Evolutionary conservation across 2,329 filamentous ascomycete species (phyloP).

Genomic region (Paecilomyces sp.): DNA sequence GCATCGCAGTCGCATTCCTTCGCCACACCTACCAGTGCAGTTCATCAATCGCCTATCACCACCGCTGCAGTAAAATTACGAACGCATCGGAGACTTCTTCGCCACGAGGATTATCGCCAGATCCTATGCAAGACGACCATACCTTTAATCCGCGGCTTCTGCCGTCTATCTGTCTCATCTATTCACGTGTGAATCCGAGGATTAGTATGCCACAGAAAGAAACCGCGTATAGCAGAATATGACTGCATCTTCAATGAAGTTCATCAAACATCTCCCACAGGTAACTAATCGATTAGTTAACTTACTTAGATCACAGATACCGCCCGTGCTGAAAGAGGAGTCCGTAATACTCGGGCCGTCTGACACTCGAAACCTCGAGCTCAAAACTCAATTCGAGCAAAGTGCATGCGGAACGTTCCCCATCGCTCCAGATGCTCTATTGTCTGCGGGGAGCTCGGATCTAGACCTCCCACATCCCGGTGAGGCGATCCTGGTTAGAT

Average conservation of each 20-base stretch:
- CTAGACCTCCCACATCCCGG: neutral
- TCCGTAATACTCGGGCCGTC: neutral
- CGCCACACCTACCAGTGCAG: neutral
- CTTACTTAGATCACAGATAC: too few relatives aligned
- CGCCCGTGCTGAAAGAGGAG: neutral
- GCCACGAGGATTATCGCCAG: neutral
- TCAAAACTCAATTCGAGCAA: neutral
- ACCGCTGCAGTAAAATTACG: neutral
- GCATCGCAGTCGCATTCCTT: neutral
- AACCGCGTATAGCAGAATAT: too few relatives aligned
- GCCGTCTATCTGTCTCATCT: neutral
- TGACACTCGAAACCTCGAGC: neutral
- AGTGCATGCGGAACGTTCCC: neutral
- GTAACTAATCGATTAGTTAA: too few relatives aligned
- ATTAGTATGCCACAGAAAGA: too few relatives aligned
- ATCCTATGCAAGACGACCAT: neutral
- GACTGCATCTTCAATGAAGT: too few relatives aligned
- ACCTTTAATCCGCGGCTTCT: neutral
- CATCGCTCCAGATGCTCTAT: neutral
- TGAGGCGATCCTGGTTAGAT: neutral
- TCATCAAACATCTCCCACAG: too few relatives aligned
- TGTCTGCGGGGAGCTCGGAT: neutral
- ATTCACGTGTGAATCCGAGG: neutral
- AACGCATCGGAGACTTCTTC: neutral
- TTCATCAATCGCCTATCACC: too few relatives aligned